phyloP scores from a whole-genome alignment of 768 basidiomycete species.

The Psilocybe sp. region DNA sequence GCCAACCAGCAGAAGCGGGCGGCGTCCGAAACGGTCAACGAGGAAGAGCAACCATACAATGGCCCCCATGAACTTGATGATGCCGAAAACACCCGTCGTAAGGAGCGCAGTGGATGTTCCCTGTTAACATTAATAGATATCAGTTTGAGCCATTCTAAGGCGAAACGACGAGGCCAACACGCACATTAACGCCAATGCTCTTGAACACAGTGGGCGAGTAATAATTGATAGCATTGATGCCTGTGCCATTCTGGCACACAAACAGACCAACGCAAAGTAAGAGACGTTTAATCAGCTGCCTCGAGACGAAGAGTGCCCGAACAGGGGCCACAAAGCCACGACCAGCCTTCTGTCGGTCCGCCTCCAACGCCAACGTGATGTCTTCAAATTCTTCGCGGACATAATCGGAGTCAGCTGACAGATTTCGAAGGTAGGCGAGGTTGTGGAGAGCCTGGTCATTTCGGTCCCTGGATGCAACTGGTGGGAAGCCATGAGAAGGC shows the following conservation, averaged over 20 bases:
- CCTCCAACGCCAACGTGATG: slow-evolving; percentile 28
- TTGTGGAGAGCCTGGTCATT: slow-evolving; percentile 27
- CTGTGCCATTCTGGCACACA: slow-evolving; percentile 44
- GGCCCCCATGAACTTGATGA: slow-evolving; percentile 37
- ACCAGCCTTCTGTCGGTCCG: slow-evolving; percentile 28
- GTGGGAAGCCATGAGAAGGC: slow-evolving; percentile 18
- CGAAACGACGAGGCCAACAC: slow-evolving; percentile 29
- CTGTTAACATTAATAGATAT: not conserved
- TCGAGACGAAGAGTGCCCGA: slow-evolving; percentile 25
- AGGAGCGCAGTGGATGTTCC: slow-evolving; percentile 2
- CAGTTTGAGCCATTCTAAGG: not conserved
- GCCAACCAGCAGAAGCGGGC: slow-evolving; percentile 37
- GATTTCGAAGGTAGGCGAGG: slow-evolving; percentile 29
- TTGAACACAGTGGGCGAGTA: slow-evolving; percentile 41
- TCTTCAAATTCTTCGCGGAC: slow-evolving; percentile 28
- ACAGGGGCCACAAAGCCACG: slow-evolving; percentile 28
- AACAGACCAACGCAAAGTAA: slow-evolving; percentile 36
- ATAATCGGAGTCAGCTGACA: slow-evolving; percentile 26
- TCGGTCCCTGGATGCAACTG: slow-evolving; percentile 31
- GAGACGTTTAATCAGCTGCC: slow-evolving; percentile 27
- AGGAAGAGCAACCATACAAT: slow-evolving; percentile 40
- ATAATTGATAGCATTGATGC: slow-evolving; percentile 37
- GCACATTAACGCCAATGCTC: slow-evolving; percentile 41
- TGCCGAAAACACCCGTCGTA: slow-evolving; percentile 49
- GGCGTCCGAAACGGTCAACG: slow-evolving; percentile 41